Evolutionary conservation across 225 moss, liverwort and hornwort species (phyloP).

Genomic region (Bryoerythrophyllum caledonicum): DNA sequence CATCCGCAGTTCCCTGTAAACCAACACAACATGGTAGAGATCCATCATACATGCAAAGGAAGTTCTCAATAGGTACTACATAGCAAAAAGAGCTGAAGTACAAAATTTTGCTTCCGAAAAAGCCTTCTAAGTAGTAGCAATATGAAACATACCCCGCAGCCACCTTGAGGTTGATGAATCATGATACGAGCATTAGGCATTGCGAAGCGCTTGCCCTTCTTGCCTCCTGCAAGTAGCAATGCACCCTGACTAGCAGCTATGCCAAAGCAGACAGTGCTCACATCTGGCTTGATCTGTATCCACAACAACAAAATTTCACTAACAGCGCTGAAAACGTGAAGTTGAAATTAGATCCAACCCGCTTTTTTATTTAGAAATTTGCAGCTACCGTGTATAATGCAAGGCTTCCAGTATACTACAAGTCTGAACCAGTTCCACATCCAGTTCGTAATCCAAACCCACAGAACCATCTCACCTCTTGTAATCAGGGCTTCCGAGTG

Average conservation of each 20-base stretch:
- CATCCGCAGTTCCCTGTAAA: constrained; percentile 72
- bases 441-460: neutral
- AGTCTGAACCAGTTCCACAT: no score
- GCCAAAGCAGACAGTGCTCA: constrained; percentile 92
- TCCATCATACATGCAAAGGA: neutral
- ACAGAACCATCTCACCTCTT: neutral
- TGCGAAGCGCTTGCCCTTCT: constrained; percentile 85
- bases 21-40: neutral
- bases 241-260: constrained; percentile 93
- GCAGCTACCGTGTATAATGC: no score
- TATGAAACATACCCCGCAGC: constrained; percentile 65
- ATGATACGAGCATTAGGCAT: constrained; percentile 92
- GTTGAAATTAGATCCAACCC: no score
- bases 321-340: neutral
- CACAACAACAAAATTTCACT: constrained; percentile 4
- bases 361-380: no score
- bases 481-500: neutral
- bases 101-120: neutral
- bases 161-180: constrained; percentile 91
- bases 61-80: neutral
- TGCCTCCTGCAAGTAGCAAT: constrained; percentile 74
- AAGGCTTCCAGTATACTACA: no score
- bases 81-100: neutral
- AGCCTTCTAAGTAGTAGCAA: neutral
- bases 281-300: constrained; percentile 76